Evolutionary conservation across 768 basidiomycete genomes (phyloP).

Genomic region (Tylopilus felleus): DNA sequence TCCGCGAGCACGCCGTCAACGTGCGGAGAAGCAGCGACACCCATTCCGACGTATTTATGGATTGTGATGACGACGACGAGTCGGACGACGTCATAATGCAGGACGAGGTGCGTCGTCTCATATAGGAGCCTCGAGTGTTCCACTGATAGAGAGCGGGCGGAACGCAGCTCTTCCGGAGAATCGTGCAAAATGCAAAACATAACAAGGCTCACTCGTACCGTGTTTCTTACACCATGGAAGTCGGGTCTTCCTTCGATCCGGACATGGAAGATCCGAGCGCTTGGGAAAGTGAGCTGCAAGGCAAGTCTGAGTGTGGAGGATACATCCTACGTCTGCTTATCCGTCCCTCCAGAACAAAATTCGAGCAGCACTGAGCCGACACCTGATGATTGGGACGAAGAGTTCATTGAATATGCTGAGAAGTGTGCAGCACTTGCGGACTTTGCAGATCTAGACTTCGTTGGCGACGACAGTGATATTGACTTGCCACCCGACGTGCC

Average conservation of each 20-base stretch:
- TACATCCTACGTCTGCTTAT: constrained; percentile 1
- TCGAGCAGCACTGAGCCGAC: constrained; percentile 22
- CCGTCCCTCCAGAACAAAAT: neutral
- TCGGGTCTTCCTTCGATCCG: constrained; percentile 76
- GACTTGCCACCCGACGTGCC: constrained; percentile 6
- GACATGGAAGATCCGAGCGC: constrained; percentile 56
- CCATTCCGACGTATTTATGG: constrained; percentile 44
- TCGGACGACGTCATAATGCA: constrained; percentile 58
- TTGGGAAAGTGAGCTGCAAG: constrained; percentile 59
- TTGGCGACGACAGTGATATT: constrained; percentile 17
- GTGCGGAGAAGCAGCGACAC: constrained; percentile 45
- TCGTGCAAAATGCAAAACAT: constrained; percentile 52
- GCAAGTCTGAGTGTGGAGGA: constrained; percentile 32
- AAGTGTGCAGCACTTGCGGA: constrained; percentile 45
- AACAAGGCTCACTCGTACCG: constrained; percentile 53
- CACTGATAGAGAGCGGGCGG: constrained; percentile 4
- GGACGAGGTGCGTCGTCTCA: constrained; percentile 46
- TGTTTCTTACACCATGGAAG: constrained; percentile 62
- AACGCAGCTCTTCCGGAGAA: constrained; percentile 60
- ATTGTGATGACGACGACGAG: constrained; percentile 51
- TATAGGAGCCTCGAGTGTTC: neutral
- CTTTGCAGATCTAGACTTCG: constrained; percentile 43
- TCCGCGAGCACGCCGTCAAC: constrained; percentile 46
- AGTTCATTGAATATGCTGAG: constrained; percentile 57
- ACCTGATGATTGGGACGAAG: constrained; percentile 52